A percentile compares a stretch with the other conserved stretches of the same genome.
Conservation (phyloP, 768 basidiomycete species). For the Phlebiopsis gigantea region DNA sequence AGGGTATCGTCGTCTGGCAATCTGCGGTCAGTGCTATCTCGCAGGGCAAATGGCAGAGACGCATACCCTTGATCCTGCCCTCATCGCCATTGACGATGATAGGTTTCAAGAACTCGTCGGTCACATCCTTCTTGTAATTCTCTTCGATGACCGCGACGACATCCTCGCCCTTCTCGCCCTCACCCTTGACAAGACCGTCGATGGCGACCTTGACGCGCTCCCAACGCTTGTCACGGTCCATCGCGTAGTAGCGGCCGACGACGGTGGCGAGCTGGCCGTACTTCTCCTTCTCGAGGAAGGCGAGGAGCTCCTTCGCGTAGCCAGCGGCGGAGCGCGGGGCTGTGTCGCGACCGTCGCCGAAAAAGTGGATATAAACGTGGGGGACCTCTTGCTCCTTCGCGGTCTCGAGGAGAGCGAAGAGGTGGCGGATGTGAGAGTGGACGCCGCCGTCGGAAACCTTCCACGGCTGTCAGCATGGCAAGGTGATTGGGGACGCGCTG, state of each 20-base stretch:
- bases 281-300: conserved; percentile 71
- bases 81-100: conserved; percentile 80
- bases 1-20: conserved; percentile 74
- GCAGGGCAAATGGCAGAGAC: conserved; percentile 11
- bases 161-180: conserved; percentile 52
- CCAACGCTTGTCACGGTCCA: conserved; percentile 98
- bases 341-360: conserved; percentile 93
- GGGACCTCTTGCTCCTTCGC: conserved; percentile 84
- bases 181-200: conserved; percentile 75
- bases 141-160: conserved; percentile 62
- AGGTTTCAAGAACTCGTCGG: conserved; percentile 95
- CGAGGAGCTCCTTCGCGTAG: conserved; percentile 72
- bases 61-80: conserved; percentile 76
- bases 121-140: conserved; percentile 80
- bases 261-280: conserved; percentile 82
- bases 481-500: background rate
- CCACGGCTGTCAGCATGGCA: background rate
- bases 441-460: conserved; percentile 94
- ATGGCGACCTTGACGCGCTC: conserved; percentile 88
- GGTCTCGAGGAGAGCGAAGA: conserved; percentile 85
- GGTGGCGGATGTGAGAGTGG: conserved; percentile 91
- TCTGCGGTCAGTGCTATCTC: background rate
- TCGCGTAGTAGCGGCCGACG: conserved; percentile 90
- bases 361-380: conserved; percentile 87
- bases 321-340: conserved; percentile 75